phyloP scores from a whole-genome alignment of 345 rosid genomes.

The Lepidium didymum region DNA sequence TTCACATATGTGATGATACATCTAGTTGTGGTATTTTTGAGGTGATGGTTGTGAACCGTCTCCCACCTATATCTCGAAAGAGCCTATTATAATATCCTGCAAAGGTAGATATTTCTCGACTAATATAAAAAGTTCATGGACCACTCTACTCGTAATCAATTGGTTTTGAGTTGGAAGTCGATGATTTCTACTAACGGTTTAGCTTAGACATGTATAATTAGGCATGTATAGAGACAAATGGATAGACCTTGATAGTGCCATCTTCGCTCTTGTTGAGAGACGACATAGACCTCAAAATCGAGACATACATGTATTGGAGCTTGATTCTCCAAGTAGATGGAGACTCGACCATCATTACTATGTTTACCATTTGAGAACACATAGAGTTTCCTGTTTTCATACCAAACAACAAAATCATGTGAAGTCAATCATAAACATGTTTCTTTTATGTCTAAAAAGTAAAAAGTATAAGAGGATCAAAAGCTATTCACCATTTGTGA shows the following conservation, averaged over 20 bases:
- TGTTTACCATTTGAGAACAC: constrained; percentile 3
- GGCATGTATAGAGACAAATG: background rate
- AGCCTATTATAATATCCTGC: no score
- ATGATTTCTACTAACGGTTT: no score
- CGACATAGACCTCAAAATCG: background rate
- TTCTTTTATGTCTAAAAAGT: background rate
- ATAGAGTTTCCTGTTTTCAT: background rate
- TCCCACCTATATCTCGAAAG: no score
- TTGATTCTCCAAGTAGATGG: constrained; percentile 6
- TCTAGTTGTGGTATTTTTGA: no score
- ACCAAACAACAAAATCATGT: background rate
- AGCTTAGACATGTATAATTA: no score
- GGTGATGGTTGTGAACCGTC: no score
- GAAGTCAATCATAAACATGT: background rate
- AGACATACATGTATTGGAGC: background rate
- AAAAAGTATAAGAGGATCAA: background rate
- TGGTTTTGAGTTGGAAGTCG: no score
- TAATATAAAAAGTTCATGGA: no score
- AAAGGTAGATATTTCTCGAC: no score
- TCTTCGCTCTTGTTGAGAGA: background rate
- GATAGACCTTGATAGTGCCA: background rate
- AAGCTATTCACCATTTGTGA: background rate
- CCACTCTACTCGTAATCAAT: no score
- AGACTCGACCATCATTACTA: background rate
- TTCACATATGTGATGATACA: no score